Conservation (phyloP, 495 filamentous ascomycete genomes). For the Extremus antarcticus region DNA sequence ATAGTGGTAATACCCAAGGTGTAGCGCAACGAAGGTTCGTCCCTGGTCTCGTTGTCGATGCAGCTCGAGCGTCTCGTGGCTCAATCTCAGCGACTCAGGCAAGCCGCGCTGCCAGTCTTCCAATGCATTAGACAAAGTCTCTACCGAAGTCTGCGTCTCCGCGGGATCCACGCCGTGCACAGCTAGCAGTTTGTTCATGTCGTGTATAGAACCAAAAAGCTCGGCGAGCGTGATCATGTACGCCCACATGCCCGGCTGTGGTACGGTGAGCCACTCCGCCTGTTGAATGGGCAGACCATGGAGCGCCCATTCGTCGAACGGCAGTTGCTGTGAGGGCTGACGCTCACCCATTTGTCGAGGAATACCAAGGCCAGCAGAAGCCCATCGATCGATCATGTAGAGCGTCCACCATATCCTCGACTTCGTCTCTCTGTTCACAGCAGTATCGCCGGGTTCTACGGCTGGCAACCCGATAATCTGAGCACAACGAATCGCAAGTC, state of each 20-base stretch:
- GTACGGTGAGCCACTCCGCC: not conserved
- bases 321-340: slow-evolving; percentile 1
- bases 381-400: slow-evolving; percentile 38
- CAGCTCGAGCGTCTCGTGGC: slow-evolving; percentile 27
- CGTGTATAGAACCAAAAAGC: slow-evolving; percentile 13
- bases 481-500: slow-evolving; percentile 22
- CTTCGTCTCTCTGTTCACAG: slow-evolving; percentile 18
- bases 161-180: not conserved
- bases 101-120: slow-evolving; percentile 1
- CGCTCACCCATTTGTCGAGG: slow-evolving; percentile 20
- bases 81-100: slow-evolving; percentile 20
- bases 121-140: not conserved
- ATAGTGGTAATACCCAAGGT: slow-evolving; percentile 36
- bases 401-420: slow-evolving; percentile 34
- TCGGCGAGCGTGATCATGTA: slow-evolving; percentile 14
- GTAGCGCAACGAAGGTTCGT: slow-evolving; percentile 32
- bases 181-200: slow-evolving; percentile 3
- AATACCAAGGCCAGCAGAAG: slow-evolving; percentile 29
- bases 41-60: slow-evolving; percentile 28
- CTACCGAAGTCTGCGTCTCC: not conserved
- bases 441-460: slow-evolving; percentile 2
- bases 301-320: slow-evolving; percentile 8
- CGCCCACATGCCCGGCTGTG: slow-evolving; percentile 7
- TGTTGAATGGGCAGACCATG: not conserved
- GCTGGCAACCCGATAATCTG: slow-evolving; percentile 21